Percentiles rank a stretch among this genome's conserved stretches.
Conservation (phyloP, 495 filamentous ascomycete genomes). For the Cryomyces minteri region DNA sequence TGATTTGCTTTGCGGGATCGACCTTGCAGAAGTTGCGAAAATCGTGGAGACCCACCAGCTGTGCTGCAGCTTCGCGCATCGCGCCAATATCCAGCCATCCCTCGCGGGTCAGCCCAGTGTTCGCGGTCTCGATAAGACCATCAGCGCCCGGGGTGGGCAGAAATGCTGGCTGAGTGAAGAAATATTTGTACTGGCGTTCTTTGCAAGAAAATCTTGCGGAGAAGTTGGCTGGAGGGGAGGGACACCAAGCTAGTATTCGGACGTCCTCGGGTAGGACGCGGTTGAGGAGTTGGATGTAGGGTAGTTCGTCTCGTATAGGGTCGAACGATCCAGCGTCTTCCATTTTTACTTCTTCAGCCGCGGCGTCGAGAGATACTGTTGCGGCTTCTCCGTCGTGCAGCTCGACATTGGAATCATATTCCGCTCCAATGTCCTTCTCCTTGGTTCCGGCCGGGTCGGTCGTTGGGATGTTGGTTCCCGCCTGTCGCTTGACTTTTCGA, state of each 20-base stretch:
- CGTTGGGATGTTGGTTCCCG: background rate
- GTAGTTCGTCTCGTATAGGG: constrained; percentile 61
- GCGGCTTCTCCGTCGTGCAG: background rate
- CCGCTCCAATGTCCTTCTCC: constrained; percentile 8
- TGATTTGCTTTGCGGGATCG: constrained; percentile 69
- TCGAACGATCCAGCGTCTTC: constrained; percentile 38
- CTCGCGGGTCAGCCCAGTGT: constrained; percentile 6
- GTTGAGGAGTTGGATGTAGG: constrained; percentile 68
- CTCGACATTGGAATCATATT: background rate
- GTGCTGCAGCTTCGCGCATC: constrained; percentile 65
- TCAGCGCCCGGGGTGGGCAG: constrained; percentile 30
- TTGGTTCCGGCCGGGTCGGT: background rate
- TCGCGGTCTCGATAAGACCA: background rate
- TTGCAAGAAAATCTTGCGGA: constrained; percentile 86
- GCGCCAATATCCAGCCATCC: constrained; percentile 64
- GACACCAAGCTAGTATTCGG: constrained; percentile 82
- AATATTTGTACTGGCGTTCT: constrained; percentile 81
- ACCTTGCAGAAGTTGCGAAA: constrained; percentile 95
- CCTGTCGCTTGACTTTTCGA: constrained; percentile 28
- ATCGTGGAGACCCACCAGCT: constrained; percentile 71
- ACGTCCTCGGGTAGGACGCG: constrained; percentile 78
- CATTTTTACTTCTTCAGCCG: constrained; percentile 7
- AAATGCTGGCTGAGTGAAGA: constrained; percentile 89
- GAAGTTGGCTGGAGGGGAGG: constrained; percentile 56
- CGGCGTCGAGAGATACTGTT: background rate